Base-by-base conservation (phyloP, 805 yeast species). In the Pichia insulana region DNA sequence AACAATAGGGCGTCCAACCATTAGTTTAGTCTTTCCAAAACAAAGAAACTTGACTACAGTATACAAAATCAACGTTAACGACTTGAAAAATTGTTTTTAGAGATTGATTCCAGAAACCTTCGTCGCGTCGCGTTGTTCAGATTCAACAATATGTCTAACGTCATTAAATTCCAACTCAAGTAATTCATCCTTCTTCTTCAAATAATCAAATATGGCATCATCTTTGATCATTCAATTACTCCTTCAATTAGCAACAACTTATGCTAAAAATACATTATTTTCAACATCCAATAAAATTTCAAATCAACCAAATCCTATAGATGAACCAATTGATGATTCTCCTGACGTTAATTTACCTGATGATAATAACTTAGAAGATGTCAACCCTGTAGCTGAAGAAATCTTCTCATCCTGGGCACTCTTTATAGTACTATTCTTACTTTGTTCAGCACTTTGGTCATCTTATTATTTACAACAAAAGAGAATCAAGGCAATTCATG, bases 321-420 rank as follows among this genome's bases (percentile, higher is more conserved):
- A 65, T 45, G 61, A 51, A 17, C 65, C 64, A 20, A 43, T 53
- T 9, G 69, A 62, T 44, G 58, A 64, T 33, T 42, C 61, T 10
- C 77, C 72, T 9, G 64, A 58, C 41, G 36, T 48, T 7, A 76
- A 70, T 36, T 57, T 72, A 15, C 76, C 79, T 0, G 84, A 74
- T 51, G 71, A 67, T 36, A 63, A 54, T 34, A 72, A 65, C 26
- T 59, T 61, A 17, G 86, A 79, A 30, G 78, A 70, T 12, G 71
- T 80, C 7, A 87, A 85, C 55, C 96, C 97, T 0, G 83, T 87
- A 17, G 79, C 90, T 3, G 96, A 90, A 54, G 99, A 92, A 62
- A 87, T 92, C 53, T 92, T 88, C 61, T 84, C 95, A 5, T 87
- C 97, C 0, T 92, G 98, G 99, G 97, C 98, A 0, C 66, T 92